Evolutionary conservation across 169 alveolate genomes (phyloP).

Genomic region (Eimeria tenella): DNA sequence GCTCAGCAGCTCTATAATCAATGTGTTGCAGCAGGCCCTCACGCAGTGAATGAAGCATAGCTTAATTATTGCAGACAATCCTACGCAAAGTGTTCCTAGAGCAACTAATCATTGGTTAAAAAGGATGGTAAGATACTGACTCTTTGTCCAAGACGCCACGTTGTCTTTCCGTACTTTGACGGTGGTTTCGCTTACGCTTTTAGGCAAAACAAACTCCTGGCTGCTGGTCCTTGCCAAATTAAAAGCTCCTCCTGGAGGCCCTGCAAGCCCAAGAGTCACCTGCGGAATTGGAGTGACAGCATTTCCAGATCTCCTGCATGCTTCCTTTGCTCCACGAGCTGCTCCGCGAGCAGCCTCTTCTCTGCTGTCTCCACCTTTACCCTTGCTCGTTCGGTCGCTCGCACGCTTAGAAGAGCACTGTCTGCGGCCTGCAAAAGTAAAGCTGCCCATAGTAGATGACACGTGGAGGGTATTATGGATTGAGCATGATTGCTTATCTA

Average conservation of each 20-base stretch:
- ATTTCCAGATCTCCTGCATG: slow-evolving; percentile 12
- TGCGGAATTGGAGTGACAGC: slow-evolving; percentile 59
- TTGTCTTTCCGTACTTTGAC: not conserved
- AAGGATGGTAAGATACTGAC: not conserved
- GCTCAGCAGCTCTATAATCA: not conserved
- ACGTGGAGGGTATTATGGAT: no score
- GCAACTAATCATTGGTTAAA: not conserved
- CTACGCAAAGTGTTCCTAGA: no score
- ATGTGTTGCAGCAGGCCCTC: not conserved
- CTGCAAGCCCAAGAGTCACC: slow-evolving; percentile 73
- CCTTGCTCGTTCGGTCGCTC: slow-evolving; percentile 14
- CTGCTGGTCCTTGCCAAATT: slow-evolving; percentile 57
- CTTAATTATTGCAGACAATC: no score
- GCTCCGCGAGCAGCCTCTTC: slow-evolving; percentile 5
- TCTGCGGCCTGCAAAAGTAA: slow-evolving; percentile 22
- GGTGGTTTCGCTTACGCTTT: slow-evolving; percentile 35
- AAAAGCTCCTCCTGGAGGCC: slow-evolving; percentile 63
- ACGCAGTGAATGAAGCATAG: not conserved
- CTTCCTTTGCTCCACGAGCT: not conserved
- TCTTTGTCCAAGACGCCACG: no score
- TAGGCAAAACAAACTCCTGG: slow-evolving; percentile 52
- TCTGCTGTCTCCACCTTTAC: slow-evolving; percentile 11
- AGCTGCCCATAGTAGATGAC: not conserved
- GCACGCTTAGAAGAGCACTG: slow-evolving; percentile 62
- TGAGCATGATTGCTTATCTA: no score